These are phyloP conservation scores for Fraxinus baroniana DNA, from an alignment of 305 asterid genomes.

Conservation along the genomic window DNA sequence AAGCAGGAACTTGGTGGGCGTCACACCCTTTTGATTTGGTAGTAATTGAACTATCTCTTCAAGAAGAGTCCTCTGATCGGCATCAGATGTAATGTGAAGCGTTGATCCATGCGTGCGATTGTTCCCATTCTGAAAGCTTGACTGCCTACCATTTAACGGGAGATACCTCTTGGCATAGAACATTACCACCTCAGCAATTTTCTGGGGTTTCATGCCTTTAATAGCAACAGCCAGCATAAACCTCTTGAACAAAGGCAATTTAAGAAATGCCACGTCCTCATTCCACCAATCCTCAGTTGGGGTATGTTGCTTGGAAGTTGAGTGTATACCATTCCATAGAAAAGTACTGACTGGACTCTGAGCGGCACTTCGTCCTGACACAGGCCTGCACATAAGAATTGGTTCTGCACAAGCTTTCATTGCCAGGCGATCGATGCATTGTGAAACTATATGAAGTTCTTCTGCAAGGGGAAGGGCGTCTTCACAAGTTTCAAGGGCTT, in stretches of 20 bases:
- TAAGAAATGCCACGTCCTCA: slow-evolving; percentile 34
- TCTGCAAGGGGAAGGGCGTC: slow-evolving; percentile 36
- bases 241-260: slow-evolving; percentile 37
- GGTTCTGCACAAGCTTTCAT: slow-evolving; percentile 38
- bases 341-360: slow-evolving; percentile 23
- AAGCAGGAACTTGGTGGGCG: slow-evolving; percentile 38
- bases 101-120: background rate
- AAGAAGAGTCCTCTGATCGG: slow-evolving; percentile 42
- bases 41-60: slow-evolving; percentile 45
- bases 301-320: slow-evolving; percentile 28
- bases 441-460: slow-evolving; percentile 37
- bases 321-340: slow-evolving; percentile 35
- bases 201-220: slow-evolving; percentile 33
- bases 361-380: background rate
- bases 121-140: slow-evolving; percentile 18
- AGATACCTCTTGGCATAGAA: slow-evolving; percentile 40
- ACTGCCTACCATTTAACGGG: slow-evolving; percentile 33
- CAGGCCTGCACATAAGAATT: slow-evolving; percentile 16
- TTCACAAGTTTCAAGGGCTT: slow-evolving; percentile 40
- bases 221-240: slow-evolving; percentile 26
- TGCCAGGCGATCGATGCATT: slow-evolving; percentile 46
- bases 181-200: slow-evolving; percentile 31
- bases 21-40: slow-evolving; percentile 44
- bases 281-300: slow-evolving; percentile 41
- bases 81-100: slow-evolving; percentile 25